Evolutionary conservation across 495 filamentous ascomycete genomes (phyloP).

Genomic region (Daldinia loculata): DNA sequence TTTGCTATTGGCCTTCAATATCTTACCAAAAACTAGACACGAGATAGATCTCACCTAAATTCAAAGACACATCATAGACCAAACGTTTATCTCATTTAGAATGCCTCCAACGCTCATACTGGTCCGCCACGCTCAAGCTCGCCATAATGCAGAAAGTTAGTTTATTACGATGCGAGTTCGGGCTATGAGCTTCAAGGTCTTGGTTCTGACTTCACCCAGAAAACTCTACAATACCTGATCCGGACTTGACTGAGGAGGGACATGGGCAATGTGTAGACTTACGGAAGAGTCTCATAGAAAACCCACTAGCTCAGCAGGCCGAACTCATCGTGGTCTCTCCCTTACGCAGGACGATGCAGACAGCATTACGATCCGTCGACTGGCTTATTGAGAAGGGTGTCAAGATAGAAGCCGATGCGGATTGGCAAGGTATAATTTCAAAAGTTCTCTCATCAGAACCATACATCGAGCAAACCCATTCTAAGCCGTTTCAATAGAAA

Average conservation of each 20-base stretch:
- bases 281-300: conserved; percentile 53
- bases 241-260: conserved; percentile 63
- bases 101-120: conserved; percentile 69
- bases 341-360: conserved; percentile 67
- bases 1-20: background rate
- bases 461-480: background rate
- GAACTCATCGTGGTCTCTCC: conserved; percentile 66
- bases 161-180: conserved; percentile 27
- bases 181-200: background rate
- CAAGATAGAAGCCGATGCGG: conserved; percentile 61
- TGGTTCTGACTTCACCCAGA: conserved; percentile 49
- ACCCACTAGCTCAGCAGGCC: conserved; percentile 58
- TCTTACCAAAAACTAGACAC: background rate
- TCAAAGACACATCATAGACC: background rate
- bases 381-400: conserved; percentile 63
- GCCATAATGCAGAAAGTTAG: conserved; percentile 61
- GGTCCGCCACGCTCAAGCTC: conserved; percentile 66
- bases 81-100: background rate
- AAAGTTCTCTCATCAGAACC: background rate
- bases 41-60: background rate
- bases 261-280: conserved; percentile 60
- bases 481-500: conserved; percentile 54
- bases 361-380: conserved; percentile 58
- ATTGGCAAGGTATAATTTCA: conserved; percentile 57
- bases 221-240: conserved; percentile 63